Evolutionary conservation across 768 basidiomycete genomes (phyloP).

Genomic region (Mycena epipterygia): DNA sequence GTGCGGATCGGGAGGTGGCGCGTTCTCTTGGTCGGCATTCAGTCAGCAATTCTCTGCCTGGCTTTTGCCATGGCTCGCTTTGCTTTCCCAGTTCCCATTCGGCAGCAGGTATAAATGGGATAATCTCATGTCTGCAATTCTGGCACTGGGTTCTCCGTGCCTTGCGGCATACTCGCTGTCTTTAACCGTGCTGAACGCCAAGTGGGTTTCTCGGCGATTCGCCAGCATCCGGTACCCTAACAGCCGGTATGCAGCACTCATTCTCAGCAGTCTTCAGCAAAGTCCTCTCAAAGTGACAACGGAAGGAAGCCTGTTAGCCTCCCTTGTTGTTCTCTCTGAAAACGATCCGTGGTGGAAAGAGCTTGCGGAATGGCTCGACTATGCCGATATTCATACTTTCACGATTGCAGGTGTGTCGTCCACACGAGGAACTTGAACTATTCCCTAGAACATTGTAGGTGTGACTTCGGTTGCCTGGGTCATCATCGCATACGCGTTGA

Average conservation of each 20-base stretch:
- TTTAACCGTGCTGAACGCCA: conserved; percentile 58
- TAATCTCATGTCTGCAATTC: conserved; percentile 56
- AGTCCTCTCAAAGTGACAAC: conserved; percentile 50
- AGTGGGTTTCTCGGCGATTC: conserved; percentile 55
- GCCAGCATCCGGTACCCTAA: conserved; percentile 48
- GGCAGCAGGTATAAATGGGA: conserved; percentile 55
- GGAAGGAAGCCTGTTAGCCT: conserved; percentile 47
- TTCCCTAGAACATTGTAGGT: conserved; percentile 50
- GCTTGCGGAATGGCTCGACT: conserved; percentile 49
- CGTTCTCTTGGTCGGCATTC: conserved; percentile 47
- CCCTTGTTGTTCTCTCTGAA: conserved; percentile 56
- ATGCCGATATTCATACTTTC: conserved; percentile 51
- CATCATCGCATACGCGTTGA: conserved; percentile 57
- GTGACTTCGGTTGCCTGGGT: conserved; percentile 59
- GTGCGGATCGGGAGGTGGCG: conserved; percentile 40
- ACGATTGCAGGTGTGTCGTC: conserved; percentile 46
- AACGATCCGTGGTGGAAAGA: conserved; percentile 60
- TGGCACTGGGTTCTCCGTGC: conserved; percentile 59
- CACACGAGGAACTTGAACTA: conserved; percentile 11
- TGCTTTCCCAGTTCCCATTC: conserved; percentile 65
- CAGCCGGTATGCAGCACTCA: conserved; percentile 44
- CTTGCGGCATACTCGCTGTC: conserved; percentile 61
- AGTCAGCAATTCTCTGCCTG: conserved; percentile 58
- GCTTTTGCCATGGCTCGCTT: conserved; percentile 63
- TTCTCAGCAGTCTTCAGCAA: conserved; percentile 59